Evolutionary conservation across 2,329 filamentous ascomycete genomes (phyloP), one percentile per base, ranked within the genome.

Genomic region (Cercospora brassicicola): DNA sequence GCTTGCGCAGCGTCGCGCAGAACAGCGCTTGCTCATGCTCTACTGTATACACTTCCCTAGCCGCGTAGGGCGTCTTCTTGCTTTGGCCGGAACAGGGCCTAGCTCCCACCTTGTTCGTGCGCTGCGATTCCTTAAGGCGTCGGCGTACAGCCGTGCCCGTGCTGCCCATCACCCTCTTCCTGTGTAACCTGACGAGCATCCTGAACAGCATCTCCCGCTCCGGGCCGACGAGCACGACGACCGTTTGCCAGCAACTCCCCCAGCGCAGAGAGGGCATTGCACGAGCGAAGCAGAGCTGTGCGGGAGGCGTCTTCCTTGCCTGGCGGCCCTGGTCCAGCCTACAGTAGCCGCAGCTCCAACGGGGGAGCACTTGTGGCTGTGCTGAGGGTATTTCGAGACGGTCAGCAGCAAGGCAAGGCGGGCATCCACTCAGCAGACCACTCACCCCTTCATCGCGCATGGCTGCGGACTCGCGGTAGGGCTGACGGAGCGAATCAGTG

Each of bases 401-500:
- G 36, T 33, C 28, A 45, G 30, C 62, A 56, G 62, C 62, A 57
- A 36, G 28, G 28, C 28, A 28, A 28, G 33, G 62, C 30, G 45
- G 23, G 62, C 26, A 36, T 48, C 61, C 61, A 63, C 61, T 63
- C 59, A 59, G 59, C 66, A 59, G 45, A 56, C 60, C 33, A 63
- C 67, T 31, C 62, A 64, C 57, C 62, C 66, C 64, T 66, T 66
- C 66, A 59, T 67, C 61, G 59, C 69, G 66, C 66, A 70, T 67
- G 63, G 66, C 69, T 59, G 59, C 62, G 56, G 51, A 62, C 59
- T 57, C 28, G 33, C 63, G 67, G 70, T 70, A 69, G 64, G 68
- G 70, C 70, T 72, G 70, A 60, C 15, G 18, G 64, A 68, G 65
- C 69, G 65, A 64, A 71, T 69, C 67, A 66, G 61, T 68, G 66